Evolutionary conservation across 768 basidiomycete genomes (phyloP).

Genomic region (Dentipellis sp.): DNA sequence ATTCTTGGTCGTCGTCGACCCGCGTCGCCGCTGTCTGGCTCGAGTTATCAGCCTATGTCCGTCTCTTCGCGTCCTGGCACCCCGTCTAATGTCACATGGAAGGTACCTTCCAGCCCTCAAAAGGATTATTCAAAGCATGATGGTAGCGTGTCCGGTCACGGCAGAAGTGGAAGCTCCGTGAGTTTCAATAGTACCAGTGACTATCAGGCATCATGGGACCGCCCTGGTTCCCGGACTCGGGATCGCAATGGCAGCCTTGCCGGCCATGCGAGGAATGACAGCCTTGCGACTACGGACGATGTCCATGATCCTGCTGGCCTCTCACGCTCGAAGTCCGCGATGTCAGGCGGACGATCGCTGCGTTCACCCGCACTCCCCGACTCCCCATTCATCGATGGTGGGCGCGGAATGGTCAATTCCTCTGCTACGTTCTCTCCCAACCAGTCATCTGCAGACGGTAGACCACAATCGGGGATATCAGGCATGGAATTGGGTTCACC

Average conservation of each 20-base stretch:
- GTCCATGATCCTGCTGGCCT: constrained; percentile 9
- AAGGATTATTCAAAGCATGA: not conserved
- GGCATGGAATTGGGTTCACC: constrained; percentile 45
- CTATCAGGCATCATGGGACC: constrained; percentile 7
- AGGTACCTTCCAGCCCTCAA: constrained; percentile 24
- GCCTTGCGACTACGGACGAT: constrained; percentile 21
- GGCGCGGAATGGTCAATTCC: not conserved
- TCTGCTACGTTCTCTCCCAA: not conserved
- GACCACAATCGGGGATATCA: constrained; percentile 16
- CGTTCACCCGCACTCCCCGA: constrained; percentile 53
- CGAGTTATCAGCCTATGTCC: constrained; percentile 50
- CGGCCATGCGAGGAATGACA: constrained; percentile 22
- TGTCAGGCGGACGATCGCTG: constrained; percentile 31
- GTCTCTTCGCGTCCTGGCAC: constrained; percentile 45
- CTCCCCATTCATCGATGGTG: constrained; percentile 40
- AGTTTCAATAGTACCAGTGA: constrained; percentile 7
- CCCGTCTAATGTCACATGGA: constrained; percentile 76
- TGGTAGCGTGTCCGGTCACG: constrained; percentile 32
- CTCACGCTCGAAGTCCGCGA: constrained; percentile 16
- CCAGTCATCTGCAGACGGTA: too few species aligned
- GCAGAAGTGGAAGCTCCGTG: constrained; percentile 50
- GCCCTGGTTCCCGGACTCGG: constrained; percentile 15
- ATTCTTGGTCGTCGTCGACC: constrained; percentile 52
- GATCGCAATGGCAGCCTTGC: constrained; percentile 12
- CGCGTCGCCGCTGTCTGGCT: constrained; percentile 59